Evolutionary conservation across 495 filamentous ascomycete species (phyloP).

Genomic region (Aspergillus heteromorphus): DNA sequence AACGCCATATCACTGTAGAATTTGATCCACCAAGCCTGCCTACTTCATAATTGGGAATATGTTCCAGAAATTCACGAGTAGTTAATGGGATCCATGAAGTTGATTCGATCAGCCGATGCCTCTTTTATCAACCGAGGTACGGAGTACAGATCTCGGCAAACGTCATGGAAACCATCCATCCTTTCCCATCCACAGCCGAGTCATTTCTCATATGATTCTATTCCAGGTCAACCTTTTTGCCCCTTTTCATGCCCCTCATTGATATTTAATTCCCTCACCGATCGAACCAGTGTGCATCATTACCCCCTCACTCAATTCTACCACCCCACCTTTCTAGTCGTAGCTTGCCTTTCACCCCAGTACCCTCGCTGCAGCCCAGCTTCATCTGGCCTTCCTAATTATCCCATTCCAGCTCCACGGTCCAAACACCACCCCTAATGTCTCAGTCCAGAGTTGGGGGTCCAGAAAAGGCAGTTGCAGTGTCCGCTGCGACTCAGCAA

Average conservation of each 20-base stretch:
- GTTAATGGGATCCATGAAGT: background rate
- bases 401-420: background rate
- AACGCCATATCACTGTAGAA: too few relatives aligned
- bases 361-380: background rate
- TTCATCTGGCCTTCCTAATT: background rate
- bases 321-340: background rate
- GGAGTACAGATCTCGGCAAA: slow-evolving; percentile 38
- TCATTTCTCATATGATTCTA: slow-evolving; percentile 17
- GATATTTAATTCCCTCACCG: slow-evolving; percentile 10
- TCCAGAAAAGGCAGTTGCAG: slow-evolving; percentile 31
- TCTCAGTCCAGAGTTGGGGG: slow-evolving; percentile 32
- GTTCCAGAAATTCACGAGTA: too few relatives aligned
- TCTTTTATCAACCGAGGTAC: slow-evolving; percentile 33
- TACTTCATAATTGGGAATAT: too few relatives aligned
- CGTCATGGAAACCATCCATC: slow-evolving; percentile 36
- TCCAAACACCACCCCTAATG: slow-evolving; percentile 19
- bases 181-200: slow-evolving; percentile 24
- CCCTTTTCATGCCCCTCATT: background rate
- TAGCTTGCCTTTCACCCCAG: background rate
- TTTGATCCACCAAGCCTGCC: too few relatives aligned
- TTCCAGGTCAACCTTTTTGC: background rate
- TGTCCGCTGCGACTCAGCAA: slow-evolving; percentile 55
- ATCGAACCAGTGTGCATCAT: slow-evolving; percentile 4
- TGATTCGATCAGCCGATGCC: background rate
- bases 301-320: slow-evolving; percentile 8